These are phyloP conservation scores for Trametes meyenii DNA, from an alignment of 768 basidiomycete genomes.

Conservation along the genomic window DNA sequence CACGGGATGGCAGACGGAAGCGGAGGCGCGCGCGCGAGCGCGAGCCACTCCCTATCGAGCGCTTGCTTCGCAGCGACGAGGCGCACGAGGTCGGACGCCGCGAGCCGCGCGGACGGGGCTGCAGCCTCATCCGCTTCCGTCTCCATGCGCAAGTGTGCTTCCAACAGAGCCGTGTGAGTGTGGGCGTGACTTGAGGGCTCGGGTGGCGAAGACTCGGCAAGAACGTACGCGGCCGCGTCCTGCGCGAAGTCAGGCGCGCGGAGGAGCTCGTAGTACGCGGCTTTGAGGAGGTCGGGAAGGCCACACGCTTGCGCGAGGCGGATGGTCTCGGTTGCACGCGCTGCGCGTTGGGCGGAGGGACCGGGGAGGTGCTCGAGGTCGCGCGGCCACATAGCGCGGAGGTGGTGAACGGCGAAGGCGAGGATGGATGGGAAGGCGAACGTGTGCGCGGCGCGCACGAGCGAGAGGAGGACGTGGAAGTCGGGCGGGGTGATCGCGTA, in stretches of 20 bases:
- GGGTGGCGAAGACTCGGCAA: conserved; percentile 5
- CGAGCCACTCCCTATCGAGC: conserved; percentile 28
- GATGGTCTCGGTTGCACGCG: conserved; percentile 36
- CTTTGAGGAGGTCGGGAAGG: conserved; percentile 37
- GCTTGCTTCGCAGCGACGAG: conserved; percentile 30
- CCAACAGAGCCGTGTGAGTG: too few relatives aligned
- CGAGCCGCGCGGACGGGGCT: conserved; percentile 10
- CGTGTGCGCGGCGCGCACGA: conserved; percentile 41
- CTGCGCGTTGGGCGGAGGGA: neutral
- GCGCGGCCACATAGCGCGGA: conserved; percentile 38
- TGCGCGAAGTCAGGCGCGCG: conserved; percentile 36
- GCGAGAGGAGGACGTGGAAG: conserved; percentile 34
- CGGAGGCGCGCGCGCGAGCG: conserved; percentile 26
- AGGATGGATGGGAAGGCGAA: conserved; percentile 37
- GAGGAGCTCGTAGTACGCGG: conserved; percentile 46
- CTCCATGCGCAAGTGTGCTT: neutral
- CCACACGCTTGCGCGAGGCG: conserved; percentile 35
- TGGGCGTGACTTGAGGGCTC: too few relatives aligned
- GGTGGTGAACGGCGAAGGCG: conserved; percentile 33
- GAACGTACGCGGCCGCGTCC: conserved; percentile 1
- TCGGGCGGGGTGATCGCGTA: conserved; percentile 33
- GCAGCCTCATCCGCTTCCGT: conserved; percentile 4
- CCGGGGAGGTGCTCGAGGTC: conserved; percentile 25
- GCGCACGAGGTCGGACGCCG: conserved; percentile 26
- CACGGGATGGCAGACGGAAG: conserved; percentile 25